Evolutionary conservation across 2,329 filamentous ascomycete genomes (phyloP), one percentile per base, ranked within the genome.

Genomic region (Colletotrichum shisoi): DNA sequence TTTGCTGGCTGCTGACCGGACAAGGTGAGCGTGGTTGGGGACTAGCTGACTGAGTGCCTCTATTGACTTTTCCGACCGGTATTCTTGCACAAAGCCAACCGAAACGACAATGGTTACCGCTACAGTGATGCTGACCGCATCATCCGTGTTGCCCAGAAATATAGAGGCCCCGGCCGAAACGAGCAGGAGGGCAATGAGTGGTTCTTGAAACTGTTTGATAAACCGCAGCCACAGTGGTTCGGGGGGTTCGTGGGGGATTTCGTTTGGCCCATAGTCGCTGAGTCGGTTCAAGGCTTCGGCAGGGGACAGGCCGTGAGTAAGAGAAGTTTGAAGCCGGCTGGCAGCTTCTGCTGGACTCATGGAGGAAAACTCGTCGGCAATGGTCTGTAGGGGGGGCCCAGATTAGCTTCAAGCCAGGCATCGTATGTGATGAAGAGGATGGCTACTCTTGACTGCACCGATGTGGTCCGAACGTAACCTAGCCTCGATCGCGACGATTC

Each of bases 61-160:
- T 71, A 99, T 88, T 3, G 94, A 98, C 79, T 99, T 96, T 77
- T 99, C 95, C 8, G 95, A 98, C 67, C 95, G 86, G 77, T 99
- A 99, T 79, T 99, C 95, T 76, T 99, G 95, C 59, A 98, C 88
- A 73, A 99, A 99, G 2, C 94, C 95, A 48, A 99, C 95, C 0
- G 91, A 91, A 27, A 99, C 94, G 6, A 99, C 95, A 72, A 99
- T 99, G 31, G 94, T 97, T 24, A 99, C 95, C 2, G 95, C 95
- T 39, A 97, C 89, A 0, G 94, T 91, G 74, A 99, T 99, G 78
- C 94, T 98, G 73, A 99, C 81, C 6, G 94, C 94, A 80, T 99
- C 96, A 73, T 98, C 94, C 75, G 90, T 89, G 75, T 99, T 99
- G 58, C 94, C 93, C 78, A 99, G 90, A 49, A 98, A 79, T 56